These are phyloP conservation scores for Petasospora fabianii DNA, from an alignment of 1,139 yeast species.

Conservation along the genomic window DNA sequence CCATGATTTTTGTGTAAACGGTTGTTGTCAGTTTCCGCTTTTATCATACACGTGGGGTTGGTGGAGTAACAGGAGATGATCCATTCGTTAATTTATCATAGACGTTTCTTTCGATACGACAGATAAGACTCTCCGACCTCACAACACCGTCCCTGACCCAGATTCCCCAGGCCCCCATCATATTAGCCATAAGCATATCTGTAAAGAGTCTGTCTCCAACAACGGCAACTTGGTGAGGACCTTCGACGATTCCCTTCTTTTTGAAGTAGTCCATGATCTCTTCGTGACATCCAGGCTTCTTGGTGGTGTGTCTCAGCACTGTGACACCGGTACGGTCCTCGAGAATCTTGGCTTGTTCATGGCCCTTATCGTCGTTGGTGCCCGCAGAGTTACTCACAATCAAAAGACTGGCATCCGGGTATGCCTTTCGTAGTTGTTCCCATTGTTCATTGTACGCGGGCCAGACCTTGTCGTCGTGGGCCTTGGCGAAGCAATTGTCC, in stretches of 20 bases:
- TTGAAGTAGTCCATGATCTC: constrained; percentile 65
- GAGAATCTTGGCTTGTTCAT: constrained; percentile 59
- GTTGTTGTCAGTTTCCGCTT: no score
- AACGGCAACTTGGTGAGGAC: constrained; percentile 68
- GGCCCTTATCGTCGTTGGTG: constrained; percentile 64
- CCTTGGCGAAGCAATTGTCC: constrained; percentile 91
- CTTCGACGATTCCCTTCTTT: constrained; percentile 40
- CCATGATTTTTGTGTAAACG: no score
- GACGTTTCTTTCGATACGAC: constrained; percentile 48
- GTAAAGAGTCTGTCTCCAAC: constrained; percentile 91
- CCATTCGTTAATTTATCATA: constrained; percentile 32
- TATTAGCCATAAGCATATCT: constrained; percentile 88
- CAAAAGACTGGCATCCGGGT: constrained; percentile 64
- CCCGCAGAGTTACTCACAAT: constrained; percentile 96
- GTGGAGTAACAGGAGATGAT: not conserved
- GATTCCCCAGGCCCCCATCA: constrained; percentile 83
- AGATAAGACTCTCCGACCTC: constrained; percentile 46
- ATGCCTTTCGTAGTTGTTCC: constrained; percentile 48
- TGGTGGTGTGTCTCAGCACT: constrained; percentile 73
- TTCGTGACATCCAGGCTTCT: constrained; percentile 84
- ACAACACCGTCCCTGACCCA: constrained; percentile 83
- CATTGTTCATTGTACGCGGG: constrained; percentile 59
- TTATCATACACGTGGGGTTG: not conserved
- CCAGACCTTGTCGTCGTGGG: constrained; percentile 79
- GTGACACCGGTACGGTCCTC: constrained; percentile 70